phyloP scores from a whole-genome alignment of 2,329 filamentous ascomycete species.

The Biscogniauxia marginata region DNA sequence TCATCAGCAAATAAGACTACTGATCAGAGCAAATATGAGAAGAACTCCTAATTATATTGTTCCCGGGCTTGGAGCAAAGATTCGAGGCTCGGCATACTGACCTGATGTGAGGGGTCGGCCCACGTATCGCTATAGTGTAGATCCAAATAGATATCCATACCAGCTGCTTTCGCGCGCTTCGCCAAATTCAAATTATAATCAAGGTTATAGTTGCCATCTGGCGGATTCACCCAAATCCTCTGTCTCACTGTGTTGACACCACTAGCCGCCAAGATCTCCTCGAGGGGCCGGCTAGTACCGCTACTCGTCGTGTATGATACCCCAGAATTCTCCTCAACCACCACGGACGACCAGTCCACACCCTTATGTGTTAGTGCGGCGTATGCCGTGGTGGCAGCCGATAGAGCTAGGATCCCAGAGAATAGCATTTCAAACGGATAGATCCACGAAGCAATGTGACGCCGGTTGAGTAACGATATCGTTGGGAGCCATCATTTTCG shows the following conservation, averaged over 20 bases:
- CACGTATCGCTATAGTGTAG: slow-evolving; percentile 69
- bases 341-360: slow-evolving; percentile 68
- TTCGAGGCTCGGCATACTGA: not conserved
- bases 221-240: slow-evolving; percentile 68
- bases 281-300: slow-evolving; percentile 54
- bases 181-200: slow-evolving; percentile 70
- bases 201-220: slow-evolving; percentile 64
- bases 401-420: slow-evolving; percentile 18
- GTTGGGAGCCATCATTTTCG: not conserved
- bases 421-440: slow-evolving; percentile 15
- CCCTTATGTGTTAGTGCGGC: slow-evolving; percentile 62
- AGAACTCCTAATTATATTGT: not conserved
- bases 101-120: slow-evolving; percentile 66
- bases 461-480: not conserved
- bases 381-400: slow-evolving; percentile 14
- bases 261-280: slow-evolving; percentile 58
- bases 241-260: slow-evolving; percentile 71
- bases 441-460: not conserved
- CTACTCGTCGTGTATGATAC: slow-evolving; percentile 58
- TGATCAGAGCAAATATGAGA: too few relatives aligned
- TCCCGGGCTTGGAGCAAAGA: not conserved
- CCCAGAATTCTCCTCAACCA: slow-evolving; percentile 61
- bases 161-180: slow-evolving; percentile 60
- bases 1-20: too few relatives aligned
- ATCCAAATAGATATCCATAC: slow-evolving; percentile 60